A percentile compares a stretch with the other conserved stretches of the same genome.
phyloP scores from a whole-genome alignment of 345 rosid genomes.

The Microcos paniculata region DNA sequence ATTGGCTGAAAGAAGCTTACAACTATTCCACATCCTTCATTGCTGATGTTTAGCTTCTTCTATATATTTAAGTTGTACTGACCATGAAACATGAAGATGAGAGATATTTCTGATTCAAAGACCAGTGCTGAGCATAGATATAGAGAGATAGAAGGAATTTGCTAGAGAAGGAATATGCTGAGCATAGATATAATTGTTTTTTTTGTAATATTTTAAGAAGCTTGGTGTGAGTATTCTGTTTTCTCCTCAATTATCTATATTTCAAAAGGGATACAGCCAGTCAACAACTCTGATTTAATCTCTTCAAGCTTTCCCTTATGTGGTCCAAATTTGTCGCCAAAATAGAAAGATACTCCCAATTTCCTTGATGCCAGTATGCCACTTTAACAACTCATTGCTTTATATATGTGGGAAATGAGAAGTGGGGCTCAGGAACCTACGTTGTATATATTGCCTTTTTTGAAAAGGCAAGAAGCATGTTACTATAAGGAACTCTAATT shows the following conservation, averaged over 20 bases:
- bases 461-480: neutral
- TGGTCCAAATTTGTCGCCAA: neutral
- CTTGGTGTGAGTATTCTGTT: neutral
- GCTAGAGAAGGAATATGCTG: too few species aligned
- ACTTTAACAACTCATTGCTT: neutral
- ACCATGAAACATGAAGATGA: neutral
- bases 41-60: neutral
- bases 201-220: neutral
- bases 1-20: neutral
- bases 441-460: neutral
- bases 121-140: constrained; percentile 21
- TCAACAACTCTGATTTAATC: neutral
- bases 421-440: neutral
- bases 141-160: constrained; percentile 17
- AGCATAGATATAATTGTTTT: too few species aligned
- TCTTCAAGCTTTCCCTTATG: neutral
- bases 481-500: too few species aligned
- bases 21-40: neutral
- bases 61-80: neutral
- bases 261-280: neutral
- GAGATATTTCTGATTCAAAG: constrained; percentile 14
- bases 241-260: neutral
- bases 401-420: too few species aligned
- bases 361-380: neutral
- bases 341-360: neutral